Conservation (phyloP, 192 early-diverging fungal species). For the Umbelopsis vinacea region DNA sequence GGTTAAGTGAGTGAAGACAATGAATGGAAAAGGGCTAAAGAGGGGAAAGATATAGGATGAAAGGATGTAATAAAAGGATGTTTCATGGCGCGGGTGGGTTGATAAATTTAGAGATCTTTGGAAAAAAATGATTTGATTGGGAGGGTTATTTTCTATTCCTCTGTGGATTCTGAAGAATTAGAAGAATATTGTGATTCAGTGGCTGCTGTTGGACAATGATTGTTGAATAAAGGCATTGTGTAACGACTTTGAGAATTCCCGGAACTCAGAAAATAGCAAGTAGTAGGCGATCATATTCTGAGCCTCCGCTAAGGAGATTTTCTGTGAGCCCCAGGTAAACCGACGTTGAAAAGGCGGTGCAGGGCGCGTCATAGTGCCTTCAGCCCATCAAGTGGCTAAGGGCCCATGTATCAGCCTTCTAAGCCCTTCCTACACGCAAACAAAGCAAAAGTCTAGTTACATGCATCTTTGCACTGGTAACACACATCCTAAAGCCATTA, state of each 20-base stretch:
- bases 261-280: neutral
- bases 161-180: constrained; percentile 16
- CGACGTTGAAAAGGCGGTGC: too few species aligned
- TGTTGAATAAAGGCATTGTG: neutral
- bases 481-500: too few species aligned
- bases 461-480: too few species aligned
- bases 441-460: neutral
- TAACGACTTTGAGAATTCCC: neutral
- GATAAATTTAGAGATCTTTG: neutral
- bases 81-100: neutral
- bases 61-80: neutral
- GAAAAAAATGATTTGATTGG: neutral
- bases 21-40: neutral
- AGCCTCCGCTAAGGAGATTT: neutral
- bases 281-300: neutral
- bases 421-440: neutral
- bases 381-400: neutral
- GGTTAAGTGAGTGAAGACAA: neutral
- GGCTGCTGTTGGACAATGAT: neutral
- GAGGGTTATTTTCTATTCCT: neutral
- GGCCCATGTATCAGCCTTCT: too few species aligned
- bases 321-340: too few species aligned
- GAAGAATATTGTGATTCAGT: constrained; percentile 20
- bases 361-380: too few species aligned
- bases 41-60: neutral